Base-by-base conservation (phyloP, 495 filamentous ascomycete species). In the Penicillium dipodomyicola region DNA sequence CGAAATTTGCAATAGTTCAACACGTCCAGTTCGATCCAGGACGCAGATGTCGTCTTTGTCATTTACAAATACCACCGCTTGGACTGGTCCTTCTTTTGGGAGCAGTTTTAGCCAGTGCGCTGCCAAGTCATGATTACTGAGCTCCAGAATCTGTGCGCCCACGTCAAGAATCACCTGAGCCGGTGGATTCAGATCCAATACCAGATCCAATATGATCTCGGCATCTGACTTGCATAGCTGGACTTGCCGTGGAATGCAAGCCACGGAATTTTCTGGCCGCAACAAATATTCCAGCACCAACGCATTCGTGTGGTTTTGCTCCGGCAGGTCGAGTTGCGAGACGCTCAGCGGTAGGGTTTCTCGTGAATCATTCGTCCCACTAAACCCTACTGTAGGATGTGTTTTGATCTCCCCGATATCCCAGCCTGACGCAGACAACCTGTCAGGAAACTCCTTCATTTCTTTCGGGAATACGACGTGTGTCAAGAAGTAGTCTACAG, bases 351-450 rank as follows among this genome's bases (percentile, higher is more conserved):
- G 86, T 1, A 89, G 72, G 2, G 84, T 65, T 30, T 73, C 60
- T 43, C 77, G 74, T 19, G 78, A 83, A 61, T 92, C 87, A 39
- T 87, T 90, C 0, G 88, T 92, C 3, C 88, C 87, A 65, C 86
- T 89, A 57, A 91, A 91, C 0, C 87, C 87, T 0, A 82, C 85
- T 0, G 82, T 83, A 0, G 75, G 60, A 29, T 82, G 69, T 0
- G 17, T 45, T 58, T 78, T 83, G 4, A 54, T 51, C 54, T 76
- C 72, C 2, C 46, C 81, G 39, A 89, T 74, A 64, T 91, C 87
- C 85, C 87, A 91, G 0, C 84, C 87, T 0, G 87, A 90, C 0
- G 84, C 76, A 0, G 84, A 85, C 2, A 91, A 70, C 62, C 88
- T 92, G 1, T 77, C 55, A 0, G 82, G 79, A 54, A 88, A 92